Conservation (phyloP, 2,329 filamentous ascomycete genomes). For the Colletotrichum kahawae region DNA sequence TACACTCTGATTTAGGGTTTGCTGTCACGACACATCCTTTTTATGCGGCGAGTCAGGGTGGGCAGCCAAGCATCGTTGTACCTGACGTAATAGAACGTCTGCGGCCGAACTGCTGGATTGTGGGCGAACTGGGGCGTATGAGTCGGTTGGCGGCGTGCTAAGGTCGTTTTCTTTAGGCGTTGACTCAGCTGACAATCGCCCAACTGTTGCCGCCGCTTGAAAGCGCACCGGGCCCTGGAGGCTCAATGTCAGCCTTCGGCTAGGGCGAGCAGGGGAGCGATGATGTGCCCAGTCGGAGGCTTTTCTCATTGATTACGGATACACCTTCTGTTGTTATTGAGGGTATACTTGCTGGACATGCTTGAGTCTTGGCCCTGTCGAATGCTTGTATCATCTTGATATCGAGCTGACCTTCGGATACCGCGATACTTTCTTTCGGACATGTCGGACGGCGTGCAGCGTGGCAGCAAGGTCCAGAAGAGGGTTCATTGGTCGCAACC, state of each 20-base stretch:
- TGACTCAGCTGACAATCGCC: background rate
- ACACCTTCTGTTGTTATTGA: background rate
- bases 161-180: background rate
- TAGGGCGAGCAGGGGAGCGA: background rate
- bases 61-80: background rate
- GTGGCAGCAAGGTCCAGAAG: background rate
- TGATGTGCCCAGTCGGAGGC: background rate
- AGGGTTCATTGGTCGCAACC: background rate
- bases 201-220: background rate
- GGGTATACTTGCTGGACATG: background rate
- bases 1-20: constrained; percentile 14
- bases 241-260: background rate
- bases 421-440: background rate
- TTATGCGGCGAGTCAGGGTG: constrained; percentile 12
- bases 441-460: background rate
- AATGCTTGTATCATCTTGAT: background rate
- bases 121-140: background rate
- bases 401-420: background rate
- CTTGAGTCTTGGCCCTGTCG: background rate
- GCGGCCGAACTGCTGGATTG: background rate
- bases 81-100: background rate
- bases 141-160: background rate
- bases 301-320: background rate
- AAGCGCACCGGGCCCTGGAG: background rate
- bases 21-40: constrained; percentile 15